A percentile compares a stretch with the other conserved stretches of the same genome.
Evolutionary conservation across 169 alveolate genomes (phyloP).

Genomic region (Plasmodium berghei): DNA sequence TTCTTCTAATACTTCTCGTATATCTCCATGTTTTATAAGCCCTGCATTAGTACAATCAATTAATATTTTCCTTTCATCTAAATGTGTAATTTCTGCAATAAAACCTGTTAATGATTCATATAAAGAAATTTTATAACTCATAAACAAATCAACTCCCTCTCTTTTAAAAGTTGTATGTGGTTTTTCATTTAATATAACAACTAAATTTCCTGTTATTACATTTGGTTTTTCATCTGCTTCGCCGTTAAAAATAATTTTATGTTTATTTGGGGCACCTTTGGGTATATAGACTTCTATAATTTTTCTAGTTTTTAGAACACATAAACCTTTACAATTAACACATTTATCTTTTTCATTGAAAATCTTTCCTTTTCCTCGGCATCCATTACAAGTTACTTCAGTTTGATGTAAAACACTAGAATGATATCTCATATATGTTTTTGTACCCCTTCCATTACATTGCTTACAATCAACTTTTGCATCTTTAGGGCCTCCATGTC

Average conservation of each 20-base stretch:
- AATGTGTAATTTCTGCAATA: constrained; percentile 92
- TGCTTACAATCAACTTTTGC: constrained; percentile 92
- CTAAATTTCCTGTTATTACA: constrained; percentile 93
- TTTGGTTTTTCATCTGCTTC: constrained; percentile 98
- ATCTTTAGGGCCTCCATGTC: constrained; percentile 96
- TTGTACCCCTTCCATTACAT: constrained; percentile 96
- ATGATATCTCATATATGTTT: constrained; percentile 90
- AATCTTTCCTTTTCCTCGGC: constrained; percentile 94
- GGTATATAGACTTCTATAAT: constrained; percentile 94
- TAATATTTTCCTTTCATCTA: constrained; percentile 91
- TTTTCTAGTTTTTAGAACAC: constrained; percentile 92
- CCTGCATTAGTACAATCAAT: constrained; percentile 48
- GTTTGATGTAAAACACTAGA: constrained; percentile 95
- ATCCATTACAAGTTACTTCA: constrained; percentile 92
- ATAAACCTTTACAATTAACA: constrained; percentile 92
- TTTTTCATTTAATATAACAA: constrained; percentile 90
- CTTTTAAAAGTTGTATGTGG: constrained; percentile 93
- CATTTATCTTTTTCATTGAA: constrained; percentile 92
- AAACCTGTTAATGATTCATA: constrained; percentile 97
- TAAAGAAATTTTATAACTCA: constrained; percentile 91
- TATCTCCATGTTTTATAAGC: constrained; percentile 83
- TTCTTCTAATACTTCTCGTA: constrained; percentile 92
- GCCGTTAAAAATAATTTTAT: constrained; percentile 93
- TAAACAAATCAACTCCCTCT: constrained; percentile 95
- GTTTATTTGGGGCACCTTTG: constrained; percentile 96